Evolutionary conservation across 2,329 filamentous ascomycete genomes (phyloP).

Genomic region (Alternaria viburni): DNA sequence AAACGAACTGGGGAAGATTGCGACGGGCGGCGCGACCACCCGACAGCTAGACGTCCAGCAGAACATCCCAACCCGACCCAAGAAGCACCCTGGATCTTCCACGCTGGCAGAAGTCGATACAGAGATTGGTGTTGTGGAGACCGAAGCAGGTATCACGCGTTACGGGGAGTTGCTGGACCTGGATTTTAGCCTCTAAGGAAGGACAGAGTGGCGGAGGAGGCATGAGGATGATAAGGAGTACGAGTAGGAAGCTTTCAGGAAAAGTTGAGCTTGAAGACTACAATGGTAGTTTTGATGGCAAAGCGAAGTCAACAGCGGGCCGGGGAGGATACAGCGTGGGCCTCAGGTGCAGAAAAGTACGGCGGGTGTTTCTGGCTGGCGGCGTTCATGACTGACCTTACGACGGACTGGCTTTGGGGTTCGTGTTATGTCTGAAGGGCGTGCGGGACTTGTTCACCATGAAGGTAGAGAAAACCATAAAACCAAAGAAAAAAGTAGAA

Average conservation of each 20-base stretch:
- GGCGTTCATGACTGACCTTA: too few species aligned
- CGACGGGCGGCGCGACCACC: constrained; percentile 48
- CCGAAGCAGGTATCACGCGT: constrained; percentile 40
- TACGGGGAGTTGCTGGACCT: constrained; percentile 47
- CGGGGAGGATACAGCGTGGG: neutral
- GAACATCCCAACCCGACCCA: constrained; percentile 1
- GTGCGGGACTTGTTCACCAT: neutral
- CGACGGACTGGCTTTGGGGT: neutral
- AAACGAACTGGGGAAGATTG: constrained; percentile 72
- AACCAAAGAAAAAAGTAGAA: constrained; percentile 11
- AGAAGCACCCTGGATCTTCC: constrained; percentile 6
- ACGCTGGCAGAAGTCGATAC: neutral
- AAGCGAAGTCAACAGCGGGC: neutral
- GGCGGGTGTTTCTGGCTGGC: neutral
- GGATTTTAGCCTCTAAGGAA: constrained; percentile 15
- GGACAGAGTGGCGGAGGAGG: neutral
- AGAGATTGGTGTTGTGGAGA: constrained; percentile 31
- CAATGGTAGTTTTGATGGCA: neutral
- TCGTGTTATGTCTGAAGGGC: neutral
- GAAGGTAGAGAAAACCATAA: constrained; percentile 11
- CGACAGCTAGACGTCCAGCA: constrained; percentile 1
- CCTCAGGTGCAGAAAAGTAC: neutral
- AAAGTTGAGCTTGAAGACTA: neutral
- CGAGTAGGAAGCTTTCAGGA: neutral
- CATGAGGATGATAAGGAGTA: neutral